Conservation (phyloP, 805 yeast genomes). For the Metschnikowia hibisci region DNA sequence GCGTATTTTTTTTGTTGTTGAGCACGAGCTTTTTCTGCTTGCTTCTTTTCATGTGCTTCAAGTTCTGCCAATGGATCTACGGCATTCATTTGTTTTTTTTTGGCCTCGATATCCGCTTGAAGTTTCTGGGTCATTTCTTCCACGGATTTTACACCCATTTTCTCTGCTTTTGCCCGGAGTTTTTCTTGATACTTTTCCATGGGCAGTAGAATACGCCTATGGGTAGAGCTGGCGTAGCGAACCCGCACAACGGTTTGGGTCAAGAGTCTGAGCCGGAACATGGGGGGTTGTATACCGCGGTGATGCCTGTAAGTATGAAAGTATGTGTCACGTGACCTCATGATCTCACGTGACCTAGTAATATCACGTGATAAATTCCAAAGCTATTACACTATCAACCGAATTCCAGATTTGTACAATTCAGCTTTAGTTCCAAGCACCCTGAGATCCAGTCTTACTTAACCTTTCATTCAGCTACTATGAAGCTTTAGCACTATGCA, state of each 20-base stretch:
- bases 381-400: too few species aligned
- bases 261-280: neutral
- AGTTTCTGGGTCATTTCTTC: slow-evolving; percentile 60
- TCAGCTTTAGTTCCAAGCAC: too few species aligned
- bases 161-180: slow-evolving; percentile 33
- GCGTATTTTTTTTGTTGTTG: slow-evolving; percentile 20
- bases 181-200: slow-evolving; percentile 28
- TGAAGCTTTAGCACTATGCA: too few species aligned
- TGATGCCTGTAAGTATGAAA: neutral
- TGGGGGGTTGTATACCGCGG: neutral
- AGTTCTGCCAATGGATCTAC: slow-evolving; percentile 69
- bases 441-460: too few species aligned
- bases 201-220: neutral
- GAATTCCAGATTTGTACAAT: too few species aligned
- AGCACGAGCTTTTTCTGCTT: slow-evolving; percentile 23
- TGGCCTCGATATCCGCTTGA: slow-evolving; percentile 55
- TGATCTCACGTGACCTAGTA: too few species aligned
- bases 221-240: neutral
- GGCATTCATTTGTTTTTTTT: slow-evolving; percentile 52
- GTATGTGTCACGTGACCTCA: too few species aligned
- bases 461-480: too few species aligned
- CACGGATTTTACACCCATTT: slow-evolving; percentile 37
- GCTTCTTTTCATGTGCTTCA: slow-evolving; percentile 50
- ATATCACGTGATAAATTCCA: too few species aligned
- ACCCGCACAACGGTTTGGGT: neutral